These are phyloP conservation scores for Esteya vermicola DNA, from an alignment of 2,329 filamentous ascomycete genomes.

Conservation along the genomic window DNA sequence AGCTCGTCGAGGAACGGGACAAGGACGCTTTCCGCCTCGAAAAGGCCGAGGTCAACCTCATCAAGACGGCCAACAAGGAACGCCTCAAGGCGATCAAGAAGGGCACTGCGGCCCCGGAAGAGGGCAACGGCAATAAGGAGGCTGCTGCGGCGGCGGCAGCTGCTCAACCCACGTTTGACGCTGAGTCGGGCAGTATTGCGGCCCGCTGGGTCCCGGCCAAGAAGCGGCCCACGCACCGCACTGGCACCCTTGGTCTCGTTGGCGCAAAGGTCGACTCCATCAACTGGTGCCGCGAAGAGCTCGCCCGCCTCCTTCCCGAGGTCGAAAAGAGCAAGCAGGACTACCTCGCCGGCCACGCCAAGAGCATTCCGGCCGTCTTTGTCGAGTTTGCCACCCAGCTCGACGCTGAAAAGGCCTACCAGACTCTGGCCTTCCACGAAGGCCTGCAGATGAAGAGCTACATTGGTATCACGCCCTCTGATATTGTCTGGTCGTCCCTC, in stretches of 20 bases:
- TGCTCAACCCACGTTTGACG: conserved; percentile 30
- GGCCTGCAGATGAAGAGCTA: conserved; percentile 76
- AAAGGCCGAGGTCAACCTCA: conserved; percentile 71
- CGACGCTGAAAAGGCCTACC: conserved; percentile 74
- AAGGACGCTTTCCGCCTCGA: conserved; percentile 71
- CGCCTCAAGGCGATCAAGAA: conserved; percentile 57
- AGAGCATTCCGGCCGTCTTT: conserved; percentile 65
- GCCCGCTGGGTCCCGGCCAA: conserved; percentile 61
- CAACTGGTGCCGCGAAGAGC: conserved; percentile 68
- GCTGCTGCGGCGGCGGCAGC: no score
- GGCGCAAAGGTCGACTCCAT: conserved; percentile 92
- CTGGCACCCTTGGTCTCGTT: conserved; percentile 53
- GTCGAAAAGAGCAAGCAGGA: conserved; percentile 53
- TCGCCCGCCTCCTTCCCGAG: conserved; percentile 59
- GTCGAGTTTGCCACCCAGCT: conserved; percentile 77
- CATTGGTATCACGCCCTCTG: conserved; percentile 66
- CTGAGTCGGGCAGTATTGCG: conserved; percentile 56
- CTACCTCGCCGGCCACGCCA: conserved; percentile 50
- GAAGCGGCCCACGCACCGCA: conserved; percentile 61
- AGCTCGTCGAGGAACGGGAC: conserved; percentile 70
- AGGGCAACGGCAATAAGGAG: conserved; percentile 21
- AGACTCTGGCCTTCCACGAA: conserved; percentile 76
- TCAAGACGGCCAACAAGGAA: conserved; percentile 61
- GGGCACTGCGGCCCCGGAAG: conserved; percentile 24
- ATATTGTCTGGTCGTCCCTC: conserved; percentile 81